phyloP scores from a whole-genome alignment of 371 early-diverging fungal genomes.

The Chytridium lagenaria region DNA sequence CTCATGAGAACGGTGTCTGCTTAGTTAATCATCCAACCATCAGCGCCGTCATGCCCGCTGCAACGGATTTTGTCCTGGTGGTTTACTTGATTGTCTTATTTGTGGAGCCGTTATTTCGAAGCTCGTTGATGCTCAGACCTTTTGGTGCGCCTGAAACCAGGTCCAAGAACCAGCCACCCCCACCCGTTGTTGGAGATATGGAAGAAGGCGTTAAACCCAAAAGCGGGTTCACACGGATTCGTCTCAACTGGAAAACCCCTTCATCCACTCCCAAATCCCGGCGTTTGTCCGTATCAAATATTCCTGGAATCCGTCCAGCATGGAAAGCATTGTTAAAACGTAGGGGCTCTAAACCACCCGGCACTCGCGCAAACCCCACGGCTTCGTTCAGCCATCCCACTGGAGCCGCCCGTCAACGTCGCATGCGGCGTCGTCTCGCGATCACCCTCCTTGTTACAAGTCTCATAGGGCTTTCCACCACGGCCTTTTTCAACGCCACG shows the following conservation, averaged over 20 bases:
- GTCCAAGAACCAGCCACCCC: not conserved
- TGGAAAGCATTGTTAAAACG: no score
- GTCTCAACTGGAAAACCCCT: not conserved
- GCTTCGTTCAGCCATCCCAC: not conserved
- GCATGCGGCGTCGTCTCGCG: not conserved
- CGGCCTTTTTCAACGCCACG: not conserved
- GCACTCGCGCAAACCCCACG: no score
- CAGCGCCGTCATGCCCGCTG: not conserved
- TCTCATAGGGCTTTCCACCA: not conserved
- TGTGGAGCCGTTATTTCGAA: constrained; percentile 3
- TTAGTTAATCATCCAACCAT: not conserved
- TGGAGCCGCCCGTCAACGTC: not conserved
- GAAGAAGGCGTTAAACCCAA: not conserved
- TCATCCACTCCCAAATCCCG: not conserved
- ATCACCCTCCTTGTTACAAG: not conserved
- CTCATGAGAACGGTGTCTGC: not conserved
- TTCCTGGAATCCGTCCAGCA: no score
- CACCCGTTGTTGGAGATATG: not conserved
- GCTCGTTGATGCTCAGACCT: not conserved
- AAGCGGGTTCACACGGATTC: not conserved
- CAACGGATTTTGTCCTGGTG: not conserved
- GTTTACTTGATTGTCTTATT: not conserved
- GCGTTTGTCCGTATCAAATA: not conserved
- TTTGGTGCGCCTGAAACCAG: not conserved
- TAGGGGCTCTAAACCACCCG: no score